Percentiles rank a stretch among this genome's conserved stretches.
Conservation (phyloP, 495 filamentous ascomycete species). For the Clohesyomyces aquaticus region DNA sequence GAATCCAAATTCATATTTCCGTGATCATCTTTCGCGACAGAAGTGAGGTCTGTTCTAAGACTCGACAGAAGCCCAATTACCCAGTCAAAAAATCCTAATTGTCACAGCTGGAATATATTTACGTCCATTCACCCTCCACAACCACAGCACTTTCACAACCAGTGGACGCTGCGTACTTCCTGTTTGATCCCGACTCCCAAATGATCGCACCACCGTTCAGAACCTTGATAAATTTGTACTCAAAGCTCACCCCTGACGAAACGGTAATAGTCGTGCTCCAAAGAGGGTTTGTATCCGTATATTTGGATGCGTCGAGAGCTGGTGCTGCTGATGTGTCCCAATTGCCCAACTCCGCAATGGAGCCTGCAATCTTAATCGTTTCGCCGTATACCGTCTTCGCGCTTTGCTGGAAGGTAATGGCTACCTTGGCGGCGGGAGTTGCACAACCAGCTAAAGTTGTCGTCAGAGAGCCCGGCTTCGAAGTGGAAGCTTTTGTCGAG, state of each 20-base stretch:
- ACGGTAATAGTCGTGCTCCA: conserved; percentile 59
- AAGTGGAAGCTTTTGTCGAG: not conserved
- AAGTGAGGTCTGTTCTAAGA: too few relatives aligned
- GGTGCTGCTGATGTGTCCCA: conserved; percentile 51
- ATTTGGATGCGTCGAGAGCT: conserved; percentile 55
- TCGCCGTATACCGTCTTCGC: conserved; percentile 61
- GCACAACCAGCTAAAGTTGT: not conserved
- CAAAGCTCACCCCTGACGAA: conserved; percentile 54
- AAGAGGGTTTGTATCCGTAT: conserved; percentile 57
- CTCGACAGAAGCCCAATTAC: too few relatives aligned
- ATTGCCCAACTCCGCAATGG: conserved; percentile 56
- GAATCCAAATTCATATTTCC: too few relatives aligned
- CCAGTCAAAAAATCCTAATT: too few relatives aligned
- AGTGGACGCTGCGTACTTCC: conserved; percentile 56
- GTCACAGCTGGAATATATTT: too few relatives aligned
- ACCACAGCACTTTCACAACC: conserved; percentile 53
- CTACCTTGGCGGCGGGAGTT: not conserved
- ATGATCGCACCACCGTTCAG: conserved; percentile 57
- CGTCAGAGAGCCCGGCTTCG: not conserved
- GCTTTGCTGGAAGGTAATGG: conserved; percentile 60
- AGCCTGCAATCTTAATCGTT: conserved; percentile 62
- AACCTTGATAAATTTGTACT: conserved; percentile 62
- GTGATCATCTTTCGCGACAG: too few relatives aligned
- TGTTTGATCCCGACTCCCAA: conserved; percentile 68
- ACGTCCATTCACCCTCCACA: conserved; percentile 37